These are phyloP conservation scores for Fraxinus ornus DNA, from an alignment of 305 asterid species.

Conservation along the genomic window DNA sequence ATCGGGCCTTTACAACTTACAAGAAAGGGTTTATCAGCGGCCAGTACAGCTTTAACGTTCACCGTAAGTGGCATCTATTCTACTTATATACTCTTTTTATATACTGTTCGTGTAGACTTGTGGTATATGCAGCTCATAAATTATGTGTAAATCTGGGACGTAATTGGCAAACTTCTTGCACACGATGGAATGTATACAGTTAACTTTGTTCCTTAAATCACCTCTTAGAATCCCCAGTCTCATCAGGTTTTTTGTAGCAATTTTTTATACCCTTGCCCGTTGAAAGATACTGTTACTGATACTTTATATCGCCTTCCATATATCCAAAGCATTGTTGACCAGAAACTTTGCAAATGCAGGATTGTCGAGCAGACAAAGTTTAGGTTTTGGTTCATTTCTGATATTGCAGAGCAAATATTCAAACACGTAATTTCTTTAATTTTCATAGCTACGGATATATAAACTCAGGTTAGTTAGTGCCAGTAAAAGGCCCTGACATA, in stretches of 20 bases:
- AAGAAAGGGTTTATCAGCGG: constrained; percentile 73
- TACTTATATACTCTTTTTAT: neutral
- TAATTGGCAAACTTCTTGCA: neutral
- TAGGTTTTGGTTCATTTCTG: neutral
- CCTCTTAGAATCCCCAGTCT: neutral
- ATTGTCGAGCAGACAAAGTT: neutral
- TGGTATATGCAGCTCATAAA: neutral
- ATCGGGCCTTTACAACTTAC: constrained; percentile 82
- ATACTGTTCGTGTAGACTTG: neutral
- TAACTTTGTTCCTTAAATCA: constrained; percentile 3
- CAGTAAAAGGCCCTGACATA: neutral
- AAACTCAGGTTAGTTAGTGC: neutral
- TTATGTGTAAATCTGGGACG: neutral
- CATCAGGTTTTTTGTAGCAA: neutral
- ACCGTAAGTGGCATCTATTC: constrained; percentile 52
- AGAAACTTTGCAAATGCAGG: neutral
- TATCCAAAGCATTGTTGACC: neutral
- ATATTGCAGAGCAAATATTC: neutral
- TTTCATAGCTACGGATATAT: neutral
- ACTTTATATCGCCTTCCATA: neutral
- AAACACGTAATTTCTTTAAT: neutral
- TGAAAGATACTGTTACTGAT: neutral
- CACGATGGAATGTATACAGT: neutral
- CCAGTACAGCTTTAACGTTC: constrained; percentile 80
- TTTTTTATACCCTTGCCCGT: neutral